Conservation (phyloP, 1,139 yeast genomes). For the Suhomyces kunorum region DNA sequence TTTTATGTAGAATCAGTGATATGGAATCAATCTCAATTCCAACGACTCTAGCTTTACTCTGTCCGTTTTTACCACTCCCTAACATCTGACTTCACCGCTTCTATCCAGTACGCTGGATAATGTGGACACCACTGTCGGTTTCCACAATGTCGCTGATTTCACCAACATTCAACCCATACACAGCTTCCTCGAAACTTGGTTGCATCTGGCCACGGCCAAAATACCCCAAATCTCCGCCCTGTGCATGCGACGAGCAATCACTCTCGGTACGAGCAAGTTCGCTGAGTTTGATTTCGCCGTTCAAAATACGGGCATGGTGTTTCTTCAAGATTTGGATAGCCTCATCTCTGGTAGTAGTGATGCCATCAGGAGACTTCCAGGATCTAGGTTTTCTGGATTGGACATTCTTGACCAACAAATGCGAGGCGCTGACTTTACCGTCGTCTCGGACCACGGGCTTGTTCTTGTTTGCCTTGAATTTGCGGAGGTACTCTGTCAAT, state of each 20-base stretch:
- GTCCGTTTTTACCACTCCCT: no score
- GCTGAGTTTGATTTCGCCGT: slow-evolving; percentile 68
- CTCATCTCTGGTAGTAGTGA: slow-evolving; percentile 80
- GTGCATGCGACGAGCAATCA: slow-evolving; percentile 84
- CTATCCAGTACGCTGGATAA: slow-evolving; percentile 82
- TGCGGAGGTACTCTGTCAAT: slow-evolving; percentile 56
- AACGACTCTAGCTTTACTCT: no score
- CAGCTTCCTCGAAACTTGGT: slow-evolving; percentile 86
- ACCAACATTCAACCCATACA: slow-evolving; percentile 78
- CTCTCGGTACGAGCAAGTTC: slow-evolving; percentile 81
- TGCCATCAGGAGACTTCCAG: slow-evolving; percentile 75
- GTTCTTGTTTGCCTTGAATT: slow-evolving; percentile 52
- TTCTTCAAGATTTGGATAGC: slow-evolving; percentile 66
- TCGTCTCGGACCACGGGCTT: slow-evolving; percentile 59
- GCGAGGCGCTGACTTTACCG: slow-evolving; percentile 52
- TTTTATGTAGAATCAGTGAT: no score
- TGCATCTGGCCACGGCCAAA: slow-evolving; percentile 94
- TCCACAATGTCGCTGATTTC: slow-evolving; percentile 83
- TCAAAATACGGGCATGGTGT: slow-evolving; percentile 60
- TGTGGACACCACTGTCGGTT: slow-evolving; percentile 87
- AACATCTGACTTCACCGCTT: no score
- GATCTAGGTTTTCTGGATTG: slow-evolving; percentile 89
- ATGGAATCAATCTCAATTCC: no score
- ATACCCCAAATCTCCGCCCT: slow-evolving; percentile 90
- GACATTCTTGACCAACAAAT: slow-evolving; percentile 76